Evolutionary conservation across 768 basidiomycete species (phyloP).

Genomic region (Dioszegia aurantiaca): DNA sequence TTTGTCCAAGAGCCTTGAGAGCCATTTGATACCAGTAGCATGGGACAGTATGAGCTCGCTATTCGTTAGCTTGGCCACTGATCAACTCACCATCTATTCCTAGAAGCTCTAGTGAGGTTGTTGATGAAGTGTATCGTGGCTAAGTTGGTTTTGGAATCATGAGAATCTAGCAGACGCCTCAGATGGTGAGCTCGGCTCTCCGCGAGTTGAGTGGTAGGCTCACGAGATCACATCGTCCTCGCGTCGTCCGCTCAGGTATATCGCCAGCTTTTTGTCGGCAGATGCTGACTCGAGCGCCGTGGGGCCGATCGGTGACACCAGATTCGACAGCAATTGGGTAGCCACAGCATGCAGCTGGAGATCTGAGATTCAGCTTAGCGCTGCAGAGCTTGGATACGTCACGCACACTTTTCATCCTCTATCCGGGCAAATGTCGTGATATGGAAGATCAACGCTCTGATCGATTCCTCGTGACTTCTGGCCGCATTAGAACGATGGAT

Average conservation of each 20-base stretch:
- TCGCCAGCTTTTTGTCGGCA: conserved; percentile 57
- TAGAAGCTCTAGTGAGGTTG: conserved; percentile 66
- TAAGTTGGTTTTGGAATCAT: conserved; percentile 63
- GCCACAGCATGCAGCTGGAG: conserved; percentile 64
- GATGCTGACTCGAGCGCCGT: conserved; percentile 51
- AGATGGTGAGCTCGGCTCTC: not conserved
- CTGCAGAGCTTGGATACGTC: too few species aligned
- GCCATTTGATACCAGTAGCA: conserved; percentile 56
- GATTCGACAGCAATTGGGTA: conserved; percentile 76
- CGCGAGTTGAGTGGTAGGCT: conserved; percentile 52
- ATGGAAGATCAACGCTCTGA: conserved; percentile 66
- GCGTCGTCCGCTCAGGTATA: conserved; percentile 70
- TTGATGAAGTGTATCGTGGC: conserved; percentile 68
- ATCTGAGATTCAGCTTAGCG: conserved; percentile 55
- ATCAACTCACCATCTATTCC: conserved; percentile 58
- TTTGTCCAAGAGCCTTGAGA: conserved; percentile 66
- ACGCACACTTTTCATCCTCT: conserved; percentile 63
- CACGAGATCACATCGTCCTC: conserved; percentile 66
- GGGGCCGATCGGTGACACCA: conserved; percentile 61
- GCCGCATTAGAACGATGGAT: too few species aligned
- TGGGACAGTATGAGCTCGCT: conserved; percentile 25
- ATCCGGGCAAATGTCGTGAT: conserved; percentile 74
- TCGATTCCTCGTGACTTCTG: conserved; percentile 69
- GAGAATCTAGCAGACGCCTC: conserved; percentile 61
- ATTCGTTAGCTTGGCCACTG: conserved; percentile 28